Percentiles rank a stretch among this genome's conserved stretches.
These are phyloP conservation scores for Selenicereus undatus DNA, from an alignment of 148 eudicot genomes.

Conservation along the genomic window DNA sequence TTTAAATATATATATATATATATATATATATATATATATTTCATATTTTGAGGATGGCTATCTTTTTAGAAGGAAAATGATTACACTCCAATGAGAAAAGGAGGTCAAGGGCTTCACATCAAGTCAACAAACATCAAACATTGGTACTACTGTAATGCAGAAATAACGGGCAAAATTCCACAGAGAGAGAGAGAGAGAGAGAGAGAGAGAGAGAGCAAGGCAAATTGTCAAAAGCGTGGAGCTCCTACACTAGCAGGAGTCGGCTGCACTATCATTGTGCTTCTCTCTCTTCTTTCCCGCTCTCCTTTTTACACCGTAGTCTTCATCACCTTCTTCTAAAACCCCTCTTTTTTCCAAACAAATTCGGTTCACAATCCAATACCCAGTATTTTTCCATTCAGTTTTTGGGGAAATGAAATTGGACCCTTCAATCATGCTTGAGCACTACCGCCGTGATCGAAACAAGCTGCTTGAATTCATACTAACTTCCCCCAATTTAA, in stretches of 20 bases:
- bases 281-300: not conserved
- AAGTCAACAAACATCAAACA: too few relatives aligned
- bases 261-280: not conserved
- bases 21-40: too few relatives aligned
- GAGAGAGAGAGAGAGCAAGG: not conserved
- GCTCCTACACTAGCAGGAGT: not conserved
- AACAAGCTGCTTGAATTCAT: constrained; percentile 65
- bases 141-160: too few relatives aligned
- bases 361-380: not conserved
- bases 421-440: constrained; percentile 26
- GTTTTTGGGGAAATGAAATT: not conserved
- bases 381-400: not conserved
- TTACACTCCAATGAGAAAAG: not conserved
- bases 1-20: too few relatives aligned
- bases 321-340: not conserved
- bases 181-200: not conserved
- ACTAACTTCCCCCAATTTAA: constrained; percentile 49
- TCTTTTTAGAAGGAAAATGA: not conserved
- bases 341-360: not conserved
- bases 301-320: not conserved
- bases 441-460: constrained; percentile 61
- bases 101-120: too few relatives aligned
- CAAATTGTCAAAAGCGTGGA: constrained; percentile 9
- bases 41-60: too few relatives aligned
- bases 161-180: not conserved